Evolutionary conservation across 2,329 filamentous ascomycete genomes (phyloP), one percentile per base, ranked within the genome.

Genomic region (Shiraia bambusicola): DNA sequence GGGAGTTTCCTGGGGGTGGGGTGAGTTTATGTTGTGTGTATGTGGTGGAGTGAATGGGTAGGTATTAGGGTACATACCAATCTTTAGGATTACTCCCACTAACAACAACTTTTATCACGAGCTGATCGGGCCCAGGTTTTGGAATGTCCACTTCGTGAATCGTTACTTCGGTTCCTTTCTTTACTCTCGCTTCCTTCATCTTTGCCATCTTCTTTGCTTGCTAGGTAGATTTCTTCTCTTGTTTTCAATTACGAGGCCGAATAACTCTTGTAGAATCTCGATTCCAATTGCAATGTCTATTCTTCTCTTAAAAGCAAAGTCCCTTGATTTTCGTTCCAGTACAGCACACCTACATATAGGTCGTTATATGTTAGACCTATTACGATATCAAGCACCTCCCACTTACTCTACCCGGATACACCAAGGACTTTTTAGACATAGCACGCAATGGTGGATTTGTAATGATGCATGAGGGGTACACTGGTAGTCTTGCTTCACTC

Each of bases 51-150:
- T 14, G 14, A 27, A 15, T 35, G 15, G 25, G 25, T 17, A 22
- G 32, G 14, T 19, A 27, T 19, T 8, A 40, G n/a, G 8, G 14
- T 31, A 37, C 53, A 8, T 49, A 66, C 73, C 74, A 78, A 55
- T 78, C 76, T 46, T 78, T 78, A 6, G 75, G 71, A 44, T 73
- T 73, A 7, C 58, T 63, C 7, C 69, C 71, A 10, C 56, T 56
- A 3, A 70, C 67, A 3, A 69, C 47, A 2, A 72, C 69, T 40
- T 67, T 59, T 34, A 72, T 70, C 6, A 72, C 47, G 9, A 72
- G 44, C 19, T 72, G 59, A 14, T 65, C 57, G 1, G 58, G 53
- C 3, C 54, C 52, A 1, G 66, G 65, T 24, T 59, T 47, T 2
- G 66, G 66, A 15, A 69, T 58, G 1, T 57, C 40, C 3, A 57